These are phyloP conservation scores for Lycium barbarum DNA, from an alignment of 257 asterid species.

Conservation along the genomic window DNA sequence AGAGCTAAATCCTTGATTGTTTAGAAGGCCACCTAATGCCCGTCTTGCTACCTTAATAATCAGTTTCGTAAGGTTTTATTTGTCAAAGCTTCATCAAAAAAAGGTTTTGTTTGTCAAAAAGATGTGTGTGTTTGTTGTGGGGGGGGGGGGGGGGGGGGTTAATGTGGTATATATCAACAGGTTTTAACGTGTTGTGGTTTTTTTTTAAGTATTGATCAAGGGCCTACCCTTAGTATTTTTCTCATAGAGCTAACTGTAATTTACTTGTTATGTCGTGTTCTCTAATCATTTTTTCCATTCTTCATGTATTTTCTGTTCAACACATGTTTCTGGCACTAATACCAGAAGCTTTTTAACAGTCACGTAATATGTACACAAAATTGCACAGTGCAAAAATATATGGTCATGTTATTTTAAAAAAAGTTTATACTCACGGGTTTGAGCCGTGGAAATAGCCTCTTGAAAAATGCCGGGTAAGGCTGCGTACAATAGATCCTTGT, in stretches of 20 bases:
- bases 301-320: conserved; percentile 6
- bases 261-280: neutral
- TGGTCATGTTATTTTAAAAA: neutral
- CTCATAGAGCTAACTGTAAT: conserved; percentile 10
- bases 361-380: neutral
- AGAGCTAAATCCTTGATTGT: neutral
- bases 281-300: neutral
- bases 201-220: neutral
- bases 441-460: too few relatives aligned
- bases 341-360: neutral
- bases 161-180: neutral
- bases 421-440: neutral
- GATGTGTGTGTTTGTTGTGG: neutral
- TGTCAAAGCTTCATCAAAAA: too few relatives aligned
- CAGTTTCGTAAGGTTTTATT: conserved; percentile 2
- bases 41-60: neutral
- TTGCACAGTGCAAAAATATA: neutral
- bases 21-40: neutral
- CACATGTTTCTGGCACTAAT: neutral
- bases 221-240: neutral
- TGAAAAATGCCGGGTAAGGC: too few relatives aligned
- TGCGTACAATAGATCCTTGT: too few relatives aligned
- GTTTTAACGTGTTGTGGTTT: neutral
- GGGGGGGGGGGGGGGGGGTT: neutral
- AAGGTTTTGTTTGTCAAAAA: neutral